Evolutionary conservation across 2,329 filamentous ascomycete species (phyloP), one percentile per base, ranked within the genome.

Genomic region (Ophiostoma sp.): DNA sequence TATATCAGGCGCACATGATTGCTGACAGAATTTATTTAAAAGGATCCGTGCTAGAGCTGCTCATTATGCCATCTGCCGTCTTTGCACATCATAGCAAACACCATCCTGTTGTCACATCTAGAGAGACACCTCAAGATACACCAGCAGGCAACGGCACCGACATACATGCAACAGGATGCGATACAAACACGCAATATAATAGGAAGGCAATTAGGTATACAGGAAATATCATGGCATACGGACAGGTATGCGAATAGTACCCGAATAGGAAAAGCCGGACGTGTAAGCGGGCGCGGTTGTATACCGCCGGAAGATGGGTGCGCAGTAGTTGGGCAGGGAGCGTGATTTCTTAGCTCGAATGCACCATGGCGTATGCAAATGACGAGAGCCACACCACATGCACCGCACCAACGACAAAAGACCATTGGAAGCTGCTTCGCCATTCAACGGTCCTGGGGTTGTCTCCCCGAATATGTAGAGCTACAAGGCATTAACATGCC

Each of bases 81-180:
- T 57, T 57, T 57, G 52, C 52, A 57, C 52, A 31, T 27, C 52
- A 57, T 57, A 57, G 52, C 52, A 57, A n/a, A 57, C 52, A 57
- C 52, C 52, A 57, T 57, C 4, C 2, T 57, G 52, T 27, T 57
- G 23, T 27, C 52, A 23, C 7, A 11, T 57, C 8, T 4, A 15
- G 17, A 27, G 3, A 27, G 52, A 23, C 23, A 57, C 1, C 11
- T 5, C 52, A 23, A 57, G 52, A 57, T 27, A 11, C 10, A 4
- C 10, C 52, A 31, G 52, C 52, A 23, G 52, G 52, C 23, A 31
- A 27, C 52, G n/a, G 52, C 52, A 57, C 52, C 52, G 52, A 57
- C 11, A 13, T 8, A 13, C 15, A 44, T 44, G 17, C 17, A n/a
- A 20, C 52, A 57, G 2, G 52, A 27, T 57, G 17, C 8, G n/a